phyloP scores from a whole-genome alignment of 768 basidiomycete species.

The Termitomyces sp. region DNA sequence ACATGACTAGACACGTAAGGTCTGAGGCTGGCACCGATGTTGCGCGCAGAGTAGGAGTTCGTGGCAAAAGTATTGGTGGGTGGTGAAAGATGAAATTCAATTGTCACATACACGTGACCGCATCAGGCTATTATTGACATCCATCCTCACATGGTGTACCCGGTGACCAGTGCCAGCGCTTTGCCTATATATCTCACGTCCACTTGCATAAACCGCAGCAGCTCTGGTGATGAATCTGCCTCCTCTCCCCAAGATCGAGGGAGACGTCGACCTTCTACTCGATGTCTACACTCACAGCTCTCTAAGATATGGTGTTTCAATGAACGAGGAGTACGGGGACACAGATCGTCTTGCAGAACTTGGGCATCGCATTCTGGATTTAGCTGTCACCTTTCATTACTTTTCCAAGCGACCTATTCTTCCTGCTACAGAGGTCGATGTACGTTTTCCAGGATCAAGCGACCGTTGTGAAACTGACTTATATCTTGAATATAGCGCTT shows the following conservation, averaged over 20 bases:
- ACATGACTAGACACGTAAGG: constrained; percentile 13
- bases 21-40: background rate
- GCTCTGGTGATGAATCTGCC: constrained; percentile 27
- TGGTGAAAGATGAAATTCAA: background rate
- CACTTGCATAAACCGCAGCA: background rate
- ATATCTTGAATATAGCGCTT: constrained; percentile 20
- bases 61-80: background rate
- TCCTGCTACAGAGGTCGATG: constrained; percentile 38
- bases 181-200: background rate
- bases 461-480: constrained; percentile 3
- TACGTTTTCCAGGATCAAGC: constrained; percentile 24
- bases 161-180: background rate
- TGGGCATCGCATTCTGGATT: constrained; percentile 49
- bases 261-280: constrained; percentile 50
- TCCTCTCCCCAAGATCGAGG: constrained; percentile 53
- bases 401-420: constrained; percentile 45
- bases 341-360: constrained; percentile 57
- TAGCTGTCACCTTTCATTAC: constrained; percentile 48
- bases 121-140: background rate
- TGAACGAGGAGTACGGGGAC: constrained; percentile 53
- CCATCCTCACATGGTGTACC: background rate
- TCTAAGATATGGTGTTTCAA: constrained; percentile 24
- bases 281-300: constrained; percentile 56
- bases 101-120: constrained; percentile 15
- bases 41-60: background rate